Evolutionary conservation across 768 basidiomycete species (phyloP).

Genomic region (Pisolithus albus): DNA sequence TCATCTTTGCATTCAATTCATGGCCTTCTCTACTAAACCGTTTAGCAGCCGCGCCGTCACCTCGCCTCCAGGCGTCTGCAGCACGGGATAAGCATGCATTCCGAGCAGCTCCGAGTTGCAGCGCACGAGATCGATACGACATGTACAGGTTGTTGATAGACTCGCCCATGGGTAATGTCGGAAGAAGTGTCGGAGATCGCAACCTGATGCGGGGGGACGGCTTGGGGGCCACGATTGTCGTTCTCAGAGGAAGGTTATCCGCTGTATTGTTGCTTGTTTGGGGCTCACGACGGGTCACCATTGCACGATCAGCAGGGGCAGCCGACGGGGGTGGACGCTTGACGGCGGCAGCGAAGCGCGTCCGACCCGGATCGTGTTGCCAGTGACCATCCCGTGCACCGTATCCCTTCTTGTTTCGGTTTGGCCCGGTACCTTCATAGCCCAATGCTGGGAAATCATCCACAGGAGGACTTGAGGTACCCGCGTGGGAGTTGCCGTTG

Average conservation of each 20-base stretch:
- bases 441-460: slow-evolving; percentile 72
- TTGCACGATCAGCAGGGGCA: slow-evolving; percentile 30
- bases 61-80: slow-evolving; percentile 92
- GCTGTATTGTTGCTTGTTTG: slow-evolving; percentile 45
- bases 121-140: slow-evolving; percentile 77
- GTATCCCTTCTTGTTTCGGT: slow-evolving; percentile 38
- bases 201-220: slow-evolving; percentile 83
- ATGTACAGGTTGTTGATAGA: slow-evolving; percentile 78
- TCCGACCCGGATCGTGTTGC: slow-evolving; percentile 78
- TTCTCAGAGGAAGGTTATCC: slow-evolving; percentile 57
- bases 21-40: slow-evolving; percentile 91
- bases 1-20: slow-evolving; percentile 89
- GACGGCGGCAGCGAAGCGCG: slow-evolving; percentile 84
- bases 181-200: slow-evolving; percentile 74
- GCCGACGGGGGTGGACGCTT: slow-evolving; percentile 51
- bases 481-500: slow-evolving; percentile 35
- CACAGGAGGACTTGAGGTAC: slow-evolving; percentile 23
- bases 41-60: slow-evolving; percentile 94
- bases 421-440: slow-evolving; percentile 33
- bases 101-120: slow-evolving; percentile 90
- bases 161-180: slow-evolving; percentile 84
- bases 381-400: slow-evolving; percentile 30
- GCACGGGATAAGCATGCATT: slow-evolving; percentile 93
- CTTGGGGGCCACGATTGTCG: slow-evolving; percentile 68
- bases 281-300: slow-evolving; percentile 47